Base-by-base conservation (phyloP, 306 rosid species). In the Sphenostylis stenocarpa region DNA sequence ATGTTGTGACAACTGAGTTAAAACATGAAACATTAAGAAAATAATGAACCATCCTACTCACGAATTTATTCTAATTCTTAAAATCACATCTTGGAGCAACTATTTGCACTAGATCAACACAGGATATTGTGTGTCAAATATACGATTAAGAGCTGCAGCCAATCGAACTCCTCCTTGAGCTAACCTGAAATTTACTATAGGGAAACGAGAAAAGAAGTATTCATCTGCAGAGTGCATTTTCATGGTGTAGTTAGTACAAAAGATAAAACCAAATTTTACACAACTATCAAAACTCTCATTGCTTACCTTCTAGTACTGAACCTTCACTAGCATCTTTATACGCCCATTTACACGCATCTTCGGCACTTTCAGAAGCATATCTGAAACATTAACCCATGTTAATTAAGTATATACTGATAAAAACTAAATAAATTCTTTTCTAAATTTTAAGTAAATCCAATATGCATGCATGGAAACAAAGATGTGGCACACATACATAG, bases 121-220 rank as follows among this genome's bases (percentile, higher is more conserved):
- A 14, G 11, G 29, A 16, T 2, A 9, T 3, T 81, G 55, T 53
- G 77, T 70, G 31, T 84, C 77, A 28, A 88, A 91, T 20, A 90
- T 85, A 24, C 85, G 90, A 78, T 94, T 94, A 38, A 91, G 93
- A 20, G 83, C 73, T 36, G 97, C 94, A 34, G 97, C 96, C 86
- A 94, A 84, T 52, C 98, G 90, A 70, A 91, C 97, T 73, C 93
- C 97, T 17, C 87, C 98, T 86, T 94, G 96, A 26, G 96, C 97
- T 70, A 91, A 75, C 44, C 97, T 81, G 82, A 67, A 28, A 31
- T 87, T 82, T 31, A 94, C 89, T 19, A 79, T 75, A 2, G 97
- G 97, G 31, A 47, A 58, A 20, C 97, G 96, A 45, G 97, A 86
- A 17, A 70, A 83, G 82, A 94, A 94, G 82, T 91, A 94, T 16